phyloP scores from a whole-genome alignment of 164 flowering plant genomes.

The Echeveria elegans region DNA sequence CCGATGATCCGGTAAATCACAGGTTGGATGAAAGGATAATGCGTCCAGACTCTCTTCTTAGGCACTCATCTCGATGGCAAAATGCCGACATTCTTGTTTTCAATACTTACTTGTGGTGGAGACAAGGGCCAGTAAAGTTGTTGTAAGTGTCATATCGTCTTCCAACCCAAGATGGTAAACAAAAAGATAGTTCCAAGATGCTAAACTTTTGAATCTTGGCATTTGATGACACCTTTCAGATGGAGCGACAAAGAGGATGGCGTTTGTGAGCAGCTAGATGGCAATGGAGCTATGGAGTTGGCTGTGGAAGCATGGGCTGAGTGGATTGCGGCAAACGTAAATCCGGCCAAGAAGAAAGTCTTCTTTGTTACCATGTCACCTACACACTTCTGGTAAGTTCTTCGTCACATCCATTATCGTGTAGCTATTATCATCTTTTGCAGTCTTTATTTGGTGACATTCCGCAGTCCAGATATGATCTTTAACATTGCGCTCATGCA shows the following conservation, averaged over 20 bases:
- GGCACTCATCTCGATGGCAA: constrained; percentile 77
- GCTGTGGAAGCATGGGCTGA: constrained; percentile 88
- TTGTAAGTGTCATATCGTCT: constrained; percentile 35
- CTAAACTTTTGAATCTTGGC: background rate
- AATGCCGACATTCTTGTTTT: constrained; percentile 84
- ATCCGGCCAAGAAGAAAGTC: constrained; percentile 48
- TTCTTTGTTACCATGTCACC: constrained; percentile 98
- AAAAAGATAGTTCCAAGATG: background rate
- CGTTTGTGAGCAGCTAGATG: constrained; percentile 73
- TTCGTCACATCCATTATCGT: too few relatives aligned
- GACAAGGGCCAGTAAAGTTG: constrained; percentile 87
- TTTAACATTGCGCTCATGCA: constrained; percentile 14
- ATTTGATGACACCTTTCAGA: constrained; percentile 27
- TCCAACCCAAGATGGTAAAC: background rate
- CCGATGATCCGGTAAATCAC: constrained; percentile 90
- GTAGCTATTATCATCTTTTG: too few relatives aligned
- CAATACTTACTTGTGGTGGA: constrained; percentile 96
- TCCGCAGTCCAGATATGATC: background rate
- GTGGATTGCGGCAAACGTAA: constrained; percentile 58
- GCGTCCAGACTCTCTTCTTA: constrained; percentile 62
- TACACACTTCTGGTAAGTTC: constrained; percentile 79
- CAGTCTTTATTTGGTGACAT: background rate
- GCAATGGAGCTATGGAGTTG: constrained; percentile 72
- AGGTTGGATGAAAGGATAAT: constrained; percentile 69
- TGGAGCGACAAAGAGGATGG: constrained; percentile 66